Base-by-base conservation (phyloP, 2,329 filamentous ascomycete species). In the Sclerotinia sclerotiorum region DNA sequence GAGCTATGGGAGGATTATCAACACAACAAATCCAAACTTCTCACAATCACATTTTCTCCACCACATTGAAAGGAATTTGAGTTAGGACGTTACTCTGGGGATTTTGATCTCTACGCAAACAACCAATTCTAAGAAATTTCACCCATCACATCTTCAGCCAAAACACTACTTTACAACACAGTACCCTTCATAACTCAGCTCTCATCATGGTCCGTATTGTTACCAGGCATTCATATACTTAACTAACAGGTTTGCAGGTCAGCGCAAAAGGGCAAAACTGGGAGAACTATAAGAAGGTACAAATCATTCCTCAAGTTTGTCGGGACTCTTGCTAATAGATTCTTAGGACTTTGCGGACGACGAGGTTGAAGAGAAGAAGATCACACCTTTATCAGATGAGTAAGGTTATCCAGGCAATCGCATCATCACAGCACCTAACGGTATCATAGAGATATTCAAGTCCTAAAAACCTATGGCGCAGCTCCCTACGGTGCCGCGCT, bases 331-430 rank as follows among this genome's bases (percentile, higher is more conserved):
- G 27, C 69, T 74, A 66, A 72, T 54, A 56, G 17, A 2, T 42
- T 55, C 49, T 35, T 15, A 57, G 39, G 52, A 75, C 70, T 99
- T 92, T 79, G 94, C 90, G 78, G 95, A 99, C 78, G 95, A 99
- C 77, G 95, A 98, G 80, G 85, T 94, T 81, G 93, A 97, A 80
- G 95, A 99, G 87, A 99, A 99, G 90, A 99, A 99, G 88, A 99
- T 99, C 79, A 94, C 93, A 70, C 95, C 95, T 73, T 84, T 99
- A 72, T 91, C 94, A 75, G 95, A 98, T 84, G 95, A 98, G 94
- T 97, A 86, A 74, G 91, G 83, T 60, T 54, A 71, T 63, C 67
- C 32, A 63, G 29, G 54, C 24, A 32, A 64, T 58, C n/a, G 48
- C 52, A 66, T 49, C 58, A 35, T 42, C 29, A 63, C 63, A 54